Conservation (phyloP, 2,329 filamentous ascomycete species). For the Ilyonectria mors-panacis region DNA sequence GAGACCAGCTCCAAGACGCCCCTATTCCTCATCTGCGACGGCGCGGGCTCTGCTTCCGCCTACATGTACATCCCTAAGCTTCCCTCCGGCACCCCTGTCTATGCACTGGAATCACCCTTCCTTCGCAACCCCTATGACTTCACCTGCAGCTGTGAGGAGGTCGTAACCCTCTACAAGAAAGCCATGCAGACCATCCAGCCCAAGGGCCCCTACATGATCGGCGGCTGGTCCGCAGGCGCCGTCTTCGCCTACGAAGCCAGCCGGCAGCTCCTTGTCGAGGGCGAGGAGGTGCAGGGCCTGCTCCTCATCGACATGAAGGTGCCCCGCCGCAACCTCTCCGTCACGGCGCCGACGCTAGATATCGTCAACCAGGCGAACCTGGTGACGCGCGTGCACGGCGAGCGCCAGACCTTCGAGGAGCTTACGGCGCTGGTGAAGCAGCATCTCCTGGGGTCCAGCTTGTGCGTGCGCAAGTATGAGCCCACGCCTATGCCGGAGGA, state of each 20-base stretch:
- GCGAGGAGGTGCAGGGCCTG: conserved; percentile 18
- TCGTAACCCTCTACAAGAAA: too few species aligned
- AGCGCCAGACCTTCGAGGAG: too few species aligned
- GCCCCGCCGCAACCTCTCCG: too few species aligned
- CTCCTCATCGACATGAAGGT: conserved; percentile 18
- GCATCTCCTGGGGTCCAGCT: too few species aligned
- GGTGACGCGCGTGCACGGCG: too few species aligned
- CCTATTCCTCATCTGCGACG: conserved; percentile 26
- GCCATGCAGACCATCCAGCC: conserved; percentile 62
- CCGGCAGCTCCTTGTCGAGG: conserved; percentile 4
- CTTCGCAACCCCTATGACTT: conserved; percentile 15
- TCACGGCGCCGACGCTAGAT: too few species aligned
- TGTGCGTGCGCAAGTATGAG: too few species aligned
- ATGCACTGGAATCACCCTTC: too few species aligned
- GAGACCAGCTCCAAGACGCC: not conserved
- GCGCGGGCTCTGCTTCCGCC: conserved; percentile 18
- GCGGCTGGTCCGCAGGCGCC: conserved; percentile 83
- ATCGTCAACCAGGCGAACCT: too few species aligned
- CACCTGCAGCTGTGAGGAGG: conserved; percentile 52
- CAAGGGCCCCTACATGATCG: conserved; percentile 75
- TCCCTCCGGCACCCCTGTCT: not conserved
- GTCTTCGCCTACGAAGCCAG: conserved; percentile 79
- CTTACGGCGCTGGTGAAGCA: too few species aligned
- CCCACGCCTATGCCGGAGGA: too few species aligned
- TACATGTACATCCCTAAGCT: conserved; percentile 13